A percentile compares a stretch with the other conserved stretches of the same genome.
These are phyloP conservation scores for Trichoderma erinaceum DNA, from an alignment of 495 filamentous ascomycete genomes.

Conservation along the genomic window DNA sequence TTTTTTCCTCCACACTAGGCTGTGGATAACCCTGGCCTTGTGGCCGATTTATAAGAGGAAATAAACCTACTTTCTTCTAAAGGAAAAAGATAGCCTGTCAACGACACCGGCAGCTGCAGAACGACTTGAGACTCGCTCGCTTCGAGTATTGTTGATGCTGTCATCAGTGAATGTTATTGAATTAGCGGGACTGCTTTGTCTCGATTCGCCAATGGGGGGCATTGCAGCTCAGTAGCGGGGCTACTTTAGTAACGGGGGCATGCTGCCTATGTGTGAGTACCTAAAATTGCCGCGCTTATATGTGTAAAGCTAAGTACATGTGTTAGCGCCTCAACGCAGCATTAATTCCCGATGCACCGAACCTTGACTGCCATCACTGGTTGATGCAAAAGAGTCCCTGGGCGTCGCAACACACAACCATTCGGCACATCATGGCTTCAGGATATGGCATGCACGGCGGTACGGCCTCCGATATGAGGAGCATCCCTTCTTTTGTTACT, in stretches of 20 bases:
- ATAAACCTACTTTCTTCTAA: background rate
- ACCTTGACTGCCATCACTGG: conserved; percentile 2
- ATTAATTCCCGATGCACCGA: conserved; percentile 11
- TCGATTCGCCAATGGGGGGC: conserved; percentile 11
- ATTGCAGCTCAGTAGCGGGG: background rate
- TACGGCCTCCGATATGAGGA: conserved; percentile 35
- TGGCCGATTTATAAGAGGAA: background rate
- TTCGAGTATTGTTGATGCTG: background rate
- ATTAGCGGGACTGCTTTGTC: background rate
- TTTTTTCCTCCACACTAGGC: background rate
- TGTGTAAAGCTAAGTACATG: background rate
- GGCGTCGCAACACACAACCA: conserved; percentile 18
- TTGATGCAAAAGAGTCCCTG: conserved; percentile 11
- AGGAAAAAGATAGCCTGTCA: background rate
- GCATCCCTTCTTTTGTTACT: background rate
- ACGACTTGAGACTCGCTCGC: background rate
- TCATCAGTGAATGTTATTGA: conserved; percentile 4
- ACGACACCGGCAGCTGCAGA: background rate
- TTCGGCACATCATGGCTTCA: conserved; percentile 61
- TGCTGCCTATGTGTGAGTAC: background rate
- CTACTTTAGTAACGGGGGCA: background rate
- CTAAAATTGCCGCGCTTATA: background rate
- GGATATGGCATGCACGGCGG: conserved; percentile 76
- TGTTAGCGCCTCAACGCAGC: conserved; percentile 10
- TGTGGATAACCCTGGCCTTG: background rate